These are phyloP conservation scores for Parmales sp. DNA, from an alignment of 108 stramenopile genomes.

Conservation along the genomic window DNA sequence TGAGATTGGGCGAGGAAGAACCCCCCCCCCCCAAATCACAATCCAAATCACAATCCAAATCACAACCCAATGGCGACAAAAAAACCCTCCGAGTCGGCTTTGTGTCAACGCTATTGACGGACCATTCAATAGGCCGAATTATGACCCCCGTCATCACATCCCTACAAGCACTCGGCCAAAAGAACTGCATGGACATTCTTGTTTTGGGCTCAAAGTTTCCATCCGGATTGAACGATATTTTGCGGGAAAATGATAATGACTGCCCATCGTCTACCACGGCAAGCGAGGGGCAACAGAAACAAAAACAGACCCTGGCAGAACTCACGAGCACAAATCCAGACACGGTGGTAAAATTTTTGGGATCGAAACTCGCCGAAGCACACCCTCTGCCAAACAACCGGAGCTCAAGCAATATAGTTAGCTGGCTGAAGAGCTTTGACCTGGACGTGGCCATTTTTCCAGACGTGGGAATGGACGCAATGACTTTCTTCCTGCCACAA, in stretches of 20 bases:
- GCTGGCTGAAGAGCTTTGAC: not conserved
- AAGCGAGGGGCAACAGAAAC: not conserved
- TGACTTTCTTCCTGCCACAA: constrained; percentile 25
- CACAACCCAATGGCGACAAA: no score
- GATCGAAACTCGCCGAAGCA: not conserved
- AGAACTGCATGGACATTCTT: no score
- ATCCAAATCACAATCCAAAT: no score
- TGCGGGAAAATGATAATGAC: no score
- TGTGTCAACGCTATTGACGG: not conserved
- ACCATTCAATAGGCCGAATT: not conserved
- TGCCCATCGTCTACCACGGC: no score
- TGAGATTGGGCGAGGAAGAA: no score
- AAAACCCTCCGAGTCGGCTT: not conserved
- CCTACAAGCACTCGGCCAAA: not conserved
- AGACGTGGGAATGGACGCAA: constrained; percentile 29
- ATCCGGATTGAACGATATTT: no score
- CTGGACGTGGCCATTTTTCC: constrained; percentile 31
- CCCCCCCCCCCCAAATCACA: no score
- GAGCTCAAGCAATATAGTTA: not conserved
- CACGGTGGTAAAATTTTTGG: not conserved
- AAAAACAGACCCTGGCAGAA: not conserved
- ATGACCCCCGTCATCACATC: not conserved
- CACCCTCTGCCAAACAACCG: not conserved
- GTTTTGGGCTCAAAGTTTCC: no score
- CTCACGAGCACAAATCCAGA: not conserved